phyloP scores from a whole-genome alignment of 1,139 yeast genomes.

The Candida smagusa region DNA sequence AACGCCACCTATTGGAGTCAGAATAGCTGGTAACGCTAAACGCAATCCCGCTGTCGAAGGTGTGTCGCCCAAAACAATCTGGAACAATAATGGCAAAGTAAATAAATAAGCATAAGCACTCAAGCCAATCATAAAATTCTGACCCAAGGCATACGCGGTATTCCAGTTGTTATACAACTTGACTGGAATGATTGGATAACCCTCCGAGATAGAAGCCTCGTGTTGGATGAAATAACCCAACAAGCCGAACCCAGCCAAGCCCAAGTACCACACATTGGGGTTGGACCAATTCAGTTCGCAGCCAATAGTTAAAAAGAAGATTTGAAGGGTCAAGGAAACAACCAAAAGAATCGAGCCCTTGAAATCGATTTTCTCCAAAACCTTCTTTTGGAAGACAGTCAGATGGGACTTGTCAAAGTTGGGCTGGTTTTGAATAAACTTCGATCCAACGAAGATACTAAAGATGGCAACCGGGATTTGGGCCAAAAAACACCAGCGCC shows the following conservation, averaged over 20 bases:
- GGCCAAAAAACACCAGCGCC: constrained; percentile 24
- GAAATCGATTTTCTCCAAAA: constrained; percentile 16
- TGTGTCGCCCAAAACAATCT: constrained; percentile 26
- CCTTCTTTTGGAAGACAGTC: constrained; percentile 1
- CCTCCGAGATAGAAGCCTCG: constrained; percentile 28
- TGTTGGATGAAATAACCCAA: constrained; percentile 14
- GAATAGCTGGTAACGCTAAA: constrained; percentile 35
- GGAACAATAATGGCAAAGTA: constrained; percentile 37
- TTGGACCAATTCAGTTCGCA: constrained; percentile 22
- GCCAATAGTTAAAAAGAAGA: constrained; percentile 26
- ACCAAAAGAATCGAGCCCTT: constrained; percentile 19
- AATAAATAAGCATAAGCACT: constrained; percentile 37
- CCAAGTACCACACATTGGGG: constrained; percentile 11
- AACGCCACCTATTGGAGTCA: constrained; percentile 40
- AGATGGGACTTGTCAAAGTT: constrained; percentile 9
- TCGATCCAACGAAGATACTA: constrained; percentile 18
- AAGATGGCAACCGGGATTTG: constrained; percentile 17
- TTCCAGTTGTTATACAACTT: constrained; percentile 21
- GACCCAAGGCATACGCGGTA: constrained; percentile 22
- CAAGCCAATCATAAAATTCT: constrained; percentile 36
- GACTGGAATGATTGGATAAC: constrained; percentile 35
- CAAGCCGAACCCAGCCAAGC: constrained; percentile 11
- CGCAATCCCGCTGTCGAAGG: constrained; percentile 28
- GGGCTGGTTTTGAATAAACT: constrained; percentile 16
- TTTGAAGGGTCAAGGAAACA: constrained; percentile 23